A percentile compares a stretch with the other conserved stretches of the same genome.
Evolutionary conservation across 2,329 filamentous ascomycete species (phyloP).

Genomic region (Akanthomyces dipterigenus): DNA sequence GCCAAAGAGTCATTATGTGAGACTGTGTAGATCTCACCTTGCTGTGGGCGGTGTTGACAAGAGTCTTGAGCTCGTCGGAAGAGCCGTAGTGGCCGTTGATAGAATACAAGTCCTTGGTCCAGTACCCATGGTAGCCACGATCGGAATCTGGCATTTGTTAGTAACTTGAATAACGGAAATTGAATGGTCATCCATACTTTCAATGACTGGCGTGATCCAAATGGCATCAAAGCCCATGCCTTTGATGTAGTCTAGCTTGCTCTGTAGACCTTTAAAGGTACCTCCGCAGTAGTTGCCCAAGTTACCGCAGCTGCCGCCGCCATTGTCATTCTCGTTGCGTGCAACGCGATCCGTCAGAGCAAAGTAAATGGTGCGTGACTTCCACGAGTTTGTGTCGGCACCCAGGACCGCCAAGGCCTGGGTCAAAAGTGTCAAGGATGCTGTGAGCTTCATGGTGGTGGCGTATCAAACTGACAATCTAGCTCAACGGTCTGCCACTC

Average conservation of each 20-base stretch:
- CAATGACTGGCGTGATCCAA: slow-evolving; percentile 52
- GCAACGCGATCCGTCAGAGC: slow-evolving; percentile 51
- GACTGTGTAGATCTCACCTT: slow-evolving; percentile 34
- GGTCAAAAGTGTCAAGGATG: slow-evolving; percentile 8
- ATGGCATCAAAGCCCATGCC: slow-evolving; percentile 53
- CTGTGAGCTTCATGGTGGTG: slow-evolving; percentile 12
- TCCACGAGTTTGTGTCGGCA: slow-evolving; percentile 39
- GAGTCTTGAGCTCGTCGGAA: slow-evolving; percentile 48
- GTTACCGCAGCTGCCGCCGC: slow-evolving; percentile 34
- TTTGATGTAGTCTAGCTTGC: slow-evolving; percentile 57
- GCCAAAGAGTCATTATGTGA: neutral
- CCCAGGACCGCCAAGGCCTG: slow-evolving; percentile 17
- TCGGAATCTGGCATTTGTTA: slow-evolving; percentile 23
- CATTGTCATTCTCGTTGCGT: slow-evolving; percentile 34
- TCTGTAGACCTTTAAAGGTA: slow-evolving; percentile 50
- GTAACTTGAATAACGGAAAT: neutral
- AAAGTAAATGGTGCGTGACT: slow-evolving; percentile 51
- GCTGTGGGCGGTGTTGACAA: slow-evolving; percentile 49
- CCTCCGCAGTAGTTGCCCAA: slow-evolving; percentile 53
- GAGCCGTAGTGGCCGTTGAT: slow-evolving; percentile 56
- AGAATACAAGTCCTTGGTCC: slow-evolving; percentile 41
- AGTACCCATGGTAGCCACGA: slow-evolving; percentile 50
- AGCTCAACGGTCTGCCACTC: neutral
- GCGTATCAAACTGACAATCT: neutral
- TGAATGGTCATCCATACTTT: slow-evolving; percentile 25